A percentile compares a stretch with the other conserved stretches of the same genome.
Evolutionary conservation across 2,329 filamentous ascomycete species (phyloP).

Genomic region (Colletotrichum viniferum): DNA sequence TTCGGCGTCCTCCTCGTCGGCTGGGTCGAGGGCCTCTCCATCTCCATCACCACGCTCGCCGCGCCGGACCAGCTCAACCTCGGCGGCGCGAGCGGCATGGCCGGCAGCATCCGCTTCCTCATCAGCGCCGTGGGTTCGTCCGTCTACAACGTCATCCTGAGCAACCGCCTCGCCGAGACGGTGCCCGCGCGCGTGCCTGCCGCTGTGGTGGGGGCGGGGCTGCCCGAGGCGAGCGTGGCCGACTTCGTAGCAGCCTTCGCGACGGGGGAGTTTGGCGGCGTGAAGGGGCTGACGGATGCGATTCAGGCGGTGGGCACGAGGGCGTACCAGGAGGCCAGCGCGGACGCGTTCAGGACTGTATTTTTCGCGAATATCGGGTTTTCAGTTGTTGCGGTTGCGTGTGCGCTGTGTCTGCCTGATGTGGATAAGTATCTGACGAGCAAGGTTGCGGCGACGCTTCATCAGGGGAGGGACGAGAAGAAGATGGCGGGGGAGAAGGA

Average conservation of each 20-base stretch:
- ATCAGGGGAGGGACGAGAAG: constrained; percentile 28
- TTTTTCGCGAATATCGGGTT: constrained; percentile 40
- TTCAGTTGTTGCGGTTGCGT: constrained; percentile 33
- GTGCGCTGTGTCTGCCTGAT: constrained; percentile 34
- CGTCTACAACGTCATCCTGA: constrained; percentile 37
- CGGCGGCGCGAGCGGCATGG: constrained; percentile 37
- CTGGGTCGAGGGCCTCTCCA: constrained; percentile 37
- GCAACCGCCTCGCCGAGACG: constrained; percentile 33
- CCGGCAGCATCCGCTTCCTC: constrained; percentile 39
- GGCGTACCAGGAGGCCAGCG: constrained; percentile 37
- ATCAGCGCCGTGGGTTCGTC: constrained; percentile 36
- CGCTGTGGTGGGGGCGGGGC: constrained; percentile 38
- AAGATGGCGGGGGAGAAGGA: constrained; percentile 8
- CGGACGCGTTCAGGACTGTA: constrained; percentile 36
- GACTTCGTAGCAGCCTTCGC: constrained; percentile 37
- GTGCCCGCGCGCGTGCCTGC: constrained; percentile 33
- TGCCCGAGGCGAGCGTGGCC: constrained; percentile 36
- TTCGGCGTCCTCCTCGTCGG: constrained; percentile 39
- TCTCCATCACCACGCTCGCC: constrained; percentile 37
- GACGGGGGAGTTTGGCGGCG: constrained; percentile 29
- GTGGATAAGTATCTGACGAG: constrained; percentile 36
- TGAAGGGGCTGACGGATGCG: constrained; percentile 32
- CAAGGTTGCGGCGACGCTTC: constrained; percentile 36
- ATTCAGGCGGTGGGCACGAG: constrained; percentile 31
- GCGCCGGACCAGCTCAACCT: constrained; percentile 38